Percentiles rank a stretch among this genome's conserved stretches.
phyloP scores from a whole-genome alignment of 2,329 filamentous ascomycete genomes.

The Trichoderma breve region DNA sequence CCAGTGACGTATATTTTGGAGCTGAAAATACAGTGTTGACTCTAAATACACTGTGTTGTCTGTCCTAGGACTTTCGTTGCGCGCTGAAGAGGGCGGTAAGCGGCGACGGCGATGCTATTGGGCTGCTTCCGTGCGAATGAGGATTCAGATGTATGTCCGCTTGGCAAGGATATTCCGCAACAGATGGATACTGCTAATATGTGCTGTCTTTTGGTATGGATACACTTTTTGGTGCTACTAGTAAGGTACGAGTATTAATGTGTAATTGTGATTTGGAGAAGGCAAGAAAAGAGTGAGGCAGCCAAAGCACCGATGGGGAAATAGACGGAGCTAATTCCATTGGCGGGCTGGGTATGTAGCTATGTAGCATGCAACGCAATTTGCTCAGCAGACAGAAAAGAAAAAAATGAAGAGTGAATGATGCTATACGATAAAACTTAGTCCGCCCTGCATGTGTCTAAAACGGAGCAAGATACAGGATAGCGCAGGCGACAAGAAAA shows the following conservation, averaged over 20 bases:
- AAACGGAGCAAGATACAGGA: background rate
- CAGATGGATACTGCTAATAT: background rate
- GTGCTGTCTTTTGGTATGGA: background rate
- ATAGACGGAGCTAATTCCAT: background rate
- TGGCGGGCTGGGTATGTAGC: background rate
- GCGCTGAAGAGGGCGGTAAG: background rate
- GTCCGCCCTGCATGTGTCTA: background rate
- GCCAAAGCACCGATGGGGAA: background rate
- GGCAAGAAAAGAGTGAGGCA: background rate
- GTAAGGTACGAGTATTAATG: background rate
- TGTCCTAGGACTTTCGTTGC: background rate
- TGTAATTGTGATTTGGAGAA: background rate
- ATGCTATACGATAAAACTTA: background rate
- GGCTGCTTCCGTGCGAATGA: background rate
- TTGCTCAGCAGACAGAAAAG: background rate
- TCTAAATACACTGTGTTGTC: background rate
- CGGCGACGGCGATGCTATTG: background rate
- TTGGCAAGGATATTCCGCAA: background rate
- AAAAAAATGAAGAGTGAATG: background rate
- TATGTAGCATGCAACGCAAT: background rate
- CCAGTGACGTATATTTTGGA: slow-evolving; percentile 1
- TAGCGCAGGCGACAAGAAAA: background rate
- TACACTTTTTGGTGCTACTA: background rate
- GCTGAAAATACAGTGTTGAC: background rate
- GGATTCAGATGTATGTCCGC: background rate